Conservation (phyloP, 441 rosid genomes). For the Sinapis alba region DNA sequence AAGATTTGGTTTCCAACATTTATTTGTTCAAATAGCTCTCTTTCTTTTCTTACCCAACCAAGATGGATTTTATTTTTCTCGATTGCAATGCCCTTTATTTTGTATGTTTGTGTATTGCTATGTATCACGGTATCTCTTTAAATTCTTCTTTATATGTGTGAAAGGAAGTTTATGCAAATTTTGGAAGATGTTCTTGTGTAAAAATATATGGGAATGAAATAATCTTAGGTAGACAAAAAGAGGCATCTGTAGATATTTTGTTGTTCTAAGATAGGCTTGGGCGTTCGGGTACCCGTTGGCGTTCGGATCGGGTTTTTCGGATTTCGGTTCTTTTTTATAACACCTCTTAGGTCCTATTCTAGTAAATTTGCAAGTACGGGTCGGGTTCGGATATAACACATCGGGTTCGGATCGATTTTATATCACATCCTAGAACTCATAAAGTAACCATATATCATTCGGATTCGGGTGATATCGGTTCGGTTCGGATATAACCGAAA, state of each 20-base stretch:
- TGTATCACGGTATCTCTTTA: neutral
- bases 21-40: conserved; percentile 52
- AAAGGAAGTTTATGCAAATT: neutral
- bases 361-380: too few relatives aligned
- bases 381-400: too few relatives aligned
- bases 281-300: too few relatives aligned
- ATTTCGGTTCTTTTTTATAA: too few relatives aligned
- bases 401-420: too few relatives aligned
- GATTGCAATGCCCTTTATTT: conserved; percentile 6
- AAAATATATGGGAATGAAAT: neutral
- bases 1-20: conserved; percentile 54
- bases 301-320: too few relatives aligned
- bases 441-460: too few relatives aligned
- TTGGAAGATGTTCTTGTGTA: neutral
- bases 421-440: too few relatives aligned
- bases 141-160: neutral
- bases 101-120: neutral
- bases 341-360: too few relatives aligned
- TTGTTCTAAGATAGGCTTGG: neutral
- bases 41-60: neutral
- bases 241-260: neutral
- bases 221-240: neutral
- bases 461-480: too few relatives aligned
- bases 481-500: too few relatives aligned
- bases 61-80: neutral